phyloP scores from a whole-genome alignment of 2,329 filamentous ascomycete genomes.

The Knufia fluminis region DNA sequence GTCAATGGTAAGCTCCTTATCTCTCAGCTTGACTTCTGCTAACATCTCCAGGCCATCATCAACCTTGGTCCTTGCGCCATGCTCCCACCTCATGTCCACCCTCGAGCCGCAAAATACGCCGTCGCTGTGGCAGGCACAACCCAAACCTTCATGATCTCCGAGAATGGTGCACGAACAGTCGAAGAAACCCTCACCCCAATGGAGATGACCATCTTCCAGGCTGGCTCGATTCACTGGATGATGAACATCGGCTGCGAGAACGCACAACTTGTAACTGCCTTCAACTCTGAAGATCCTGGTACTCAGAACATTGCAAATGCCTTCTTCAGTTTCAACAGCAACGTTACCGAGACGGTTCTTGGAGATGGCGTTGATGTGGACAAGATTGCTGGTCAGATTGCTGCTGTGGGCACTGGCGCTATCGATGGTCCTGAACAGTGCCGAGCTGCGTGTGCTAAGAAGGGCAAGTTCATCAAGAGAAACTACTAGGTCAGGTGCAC shows the following conservation, averaged over 20 bases:
- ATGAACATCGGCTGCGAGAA: conserved; percentile 40
- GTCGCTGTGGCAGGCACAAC: conserved; percentile 41
- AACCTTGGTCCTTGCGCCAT: conserved; percentile 45
- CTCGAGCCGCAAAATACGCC: conserved; percentile 41
- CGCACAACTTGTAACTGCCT: conserved; percentile 41
- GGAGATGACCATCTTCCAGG: conserved; percentile 44
- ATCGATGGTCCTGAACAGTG: conserved; percentile 35
- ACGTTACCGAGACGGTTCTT: conserved; percentile 25
- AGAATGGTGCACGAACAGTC: conserved; percentile 41
- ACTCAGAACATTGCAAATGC: conserved; percentile 40
- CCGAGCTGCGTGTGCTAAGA: conserved; percentile 13
- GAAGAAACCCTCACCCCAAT: conserved; percentile 34
- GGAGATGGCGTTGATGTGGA: conserved; percentile 17
- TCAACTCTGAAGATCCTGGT: conserved; percentile 42
- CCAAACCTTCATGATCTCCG: conserved; percentile 43
- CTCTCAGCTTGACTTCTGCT: background rate
- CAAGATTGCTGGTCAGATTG: conserved; percentile 24
- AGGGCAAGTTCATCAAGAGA: conserved; percentile 12
- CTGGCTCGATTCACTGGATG: conserved; percentile 42
- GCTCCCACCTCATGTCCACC: conserved; percentile 43
- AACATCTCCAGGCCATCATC: conserved; percentile 26
- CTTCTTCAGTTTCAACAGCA: conserved; percentile 34
- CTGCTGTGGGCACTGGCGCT: conserved; percentile 34
- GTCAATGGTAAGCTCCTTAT: conserved; percentile 29
- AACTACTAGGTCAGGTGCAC: conserved; percentile 8